Percentiles rank a stretch among this genome's conserved stretches.
Conservation (phyloP, 768 basidiomycete species). For the Termitomyces sp. region DNA sequence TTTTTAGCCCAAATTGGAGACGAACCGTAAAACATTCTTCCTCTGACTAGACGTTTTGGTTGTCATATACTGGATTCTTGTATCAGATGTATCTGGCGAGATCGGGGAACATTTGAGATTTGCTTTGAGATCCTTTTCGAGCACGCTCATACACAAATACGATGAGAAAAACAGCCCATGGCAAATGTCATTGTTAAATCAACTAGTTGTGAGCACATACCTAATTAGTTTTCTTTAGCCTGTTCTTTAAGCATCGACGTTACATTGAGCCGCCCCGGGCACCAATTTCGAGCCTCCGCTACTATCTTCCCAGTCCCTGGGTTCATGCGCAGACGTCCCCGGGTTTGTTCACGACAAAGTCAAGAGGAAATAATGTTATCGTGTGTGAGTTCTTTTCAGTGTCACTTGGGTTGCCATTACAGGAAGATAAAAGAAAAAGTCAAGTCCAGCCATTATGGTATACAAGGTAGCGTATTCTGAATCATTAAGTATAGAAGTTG, state of each 20-base stretch:
- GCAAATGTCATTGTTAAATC: too few relatives aligned
- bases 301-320: background rate
- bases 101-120: background rate
- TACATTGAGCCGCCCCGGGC: too few relatives aligned
- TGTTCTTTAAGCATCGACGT: too few relatives aligned
- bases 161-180: too few relatives aligned
- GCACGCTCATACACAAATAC: background rate
- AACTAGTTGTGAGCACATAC: too few relatives aligned
- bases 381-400: too few relatives aligned
- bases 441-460: background rate
- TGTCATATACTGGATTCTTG: background rate
- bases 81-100: background rate
- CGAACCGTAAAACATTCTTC: slow-evolving; percentile 87
- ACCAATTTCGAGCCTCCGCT: too few relatives aligned
- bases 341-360: background rate
- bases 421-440: background rate
- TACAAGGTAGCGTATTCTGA: background rate
- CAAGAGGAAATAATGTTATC: background rate
- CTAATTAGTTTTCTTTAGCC: too few relatives aligned
- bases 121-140: background rate
- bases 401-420: background rate
- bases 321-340: too few relatives aligned
- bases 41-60: slow-evolving; percentile 35
- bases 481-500: background rate
- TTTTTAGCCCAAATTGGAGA: slow-evolving; percentile 85